Evolutionary conservation across 2,329 filamentous ascomycete species (phyloP), one percentile per base, ranked within the genome.

Genomic region (Amauroascus verrucosus): DNA sequence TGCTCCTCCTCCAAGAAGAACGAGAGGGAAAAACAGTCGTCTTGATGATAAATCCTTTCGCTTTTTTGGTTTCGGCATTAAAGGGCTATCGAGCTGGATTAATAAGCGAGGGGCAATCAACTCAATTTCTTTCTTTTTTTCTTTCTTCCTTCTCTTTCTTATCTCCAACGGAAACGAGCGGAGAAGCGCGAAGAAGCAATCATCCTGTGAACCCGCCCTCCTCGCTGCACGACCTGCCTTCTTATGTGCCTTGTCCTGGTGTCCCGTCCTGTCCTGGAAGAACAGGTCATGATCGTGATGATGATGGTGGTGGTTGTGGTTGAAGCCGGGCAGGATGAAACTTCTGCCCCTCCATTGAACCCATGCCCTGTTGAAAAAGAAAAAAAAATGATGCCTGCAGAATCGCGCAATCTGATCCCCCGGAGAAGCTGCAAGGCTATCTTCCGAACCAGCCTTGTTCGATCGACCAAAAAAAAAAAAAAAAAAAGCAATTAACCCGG

Each of bases 31-130:
- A 32, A 32, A 32, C n/a, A n/a, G n/a, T n/a, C n/a, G 28, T 32
- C 28, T 32, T 51, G 49, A 51, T 51, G 49, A 51, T 44, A 45
- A 51, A 45, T 51, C 38, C 3, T 26, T 2, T n/a, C 3, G 4
- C 30, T 35, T 24, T 20, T 7, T 5, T n/a, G 33, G 20, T 37
- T 28, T 50, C 47, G 47, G 47, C 47, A 30, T 28, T 30, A 16
- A 33, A 14, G n/a, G 16, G 13, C 7, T 14, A 22, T 13, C 13
- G n/a, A n/a, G n/a, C n/a, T 6, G 41, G 50, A 52, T 52, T 52
- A 52, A 52, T 52, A 52, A 52, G 50, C 50, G 50, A 37, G 50
- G 50, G 50, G 50, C 50, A 46, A 52, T 32, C 5, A 22, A 44
- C 14, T 46, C 20, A 24, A 16, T 24, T 43, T 43, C n/a, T n/a